Evolutionary conservation across 208 protist genomes (phyloP), one percentile per base, ranked within the genome.

Genomic region (Leishmania tarentolae): DNA sequence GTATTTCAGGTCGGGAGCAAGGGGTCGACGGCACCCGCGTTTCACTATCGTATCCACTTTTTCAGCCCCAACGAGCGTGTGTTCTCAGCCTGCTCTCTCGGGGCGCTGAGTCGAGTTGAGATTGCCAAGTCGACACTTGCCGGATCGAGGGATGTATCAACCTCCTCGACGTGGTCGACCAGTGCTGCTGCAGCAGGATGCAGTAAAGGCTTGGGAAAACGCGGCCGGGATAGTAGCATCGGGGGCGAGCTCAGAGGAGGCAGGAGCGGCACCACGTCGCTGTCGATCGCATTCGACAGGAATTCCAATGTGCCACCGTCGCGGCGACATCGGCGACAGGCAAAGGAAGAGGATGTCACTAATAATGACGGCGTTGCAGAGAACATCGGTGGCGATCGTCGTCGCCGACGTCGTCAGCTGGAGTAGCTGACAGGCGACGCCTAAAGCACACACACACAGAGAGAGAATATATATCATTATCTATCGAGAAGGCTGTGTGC

Each of bases 71-170:
- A 68, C 57, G 91, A 96, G 80, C 90, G 93, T 21, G 80, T 94
- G 75, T 96, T 96, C 73, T 92, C 93, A 13, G 86, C 93, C 24
- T 91, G 89, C 40, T 95, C 93, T n/a, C 80, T 92, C 46, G 93
- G 93, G 15, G 89, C 91, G 57, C 78, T 96, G 40, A 90, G 87
- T 11, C 84, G 87, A 1, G 93, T 96, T 72, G 93, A 96, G 86
- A 82, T 86, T 5, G 80, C 86, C 35, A 92, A 90, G 77, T 85
- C 90, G 28, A 75, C 53, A 5, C 70, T 72, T 35, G 85, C 75
- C 56, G 81, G 53, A 50, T 40, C 50, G 19, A 72, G n/a, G 44
- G 78, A 69, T 52, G 70, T 21, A 47, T 37, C 28, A 4, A 84
- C 69, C 28, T 50, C 44, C 11, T 72, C 63, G 44, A 47, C 70